Evolutionary conservation across 176 grass and related monocot species (phyloP).

Genomic region (Aegilops speltoides): DNA sequence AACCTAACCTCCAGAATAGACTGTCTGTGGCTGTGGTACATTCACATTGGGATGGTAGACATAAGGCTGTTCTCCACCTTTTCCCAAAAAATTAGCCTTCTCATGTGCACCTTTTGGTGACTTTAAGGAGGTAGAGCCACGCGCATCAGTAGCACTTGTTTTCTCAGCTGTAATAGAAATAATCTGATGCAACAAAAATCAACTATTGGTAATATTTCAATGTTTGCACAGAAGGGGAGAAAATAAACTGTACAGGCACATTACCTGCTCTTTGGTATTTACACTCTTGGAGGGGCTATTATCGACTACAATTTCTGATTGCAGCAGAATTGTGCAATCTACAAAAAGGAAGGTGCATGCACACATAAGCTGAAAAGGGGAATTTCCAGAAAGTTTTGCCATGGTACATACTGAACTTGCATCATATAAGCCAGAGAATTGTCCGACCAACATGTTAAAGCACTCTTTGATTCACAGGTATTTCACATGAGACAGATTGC

Average conservation of each 20-base stretch:
- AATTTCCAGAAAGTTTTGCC: background rate
- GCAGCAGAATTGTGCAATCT: constrained; percentile 34
- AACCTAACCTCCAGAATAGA: constrained; percentile 65
- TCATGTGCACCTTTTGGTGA: constrained; percentile 42
- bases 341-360: background rate
- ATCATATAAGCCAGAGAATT: background rate
- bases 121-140: constrained; percentile 38
- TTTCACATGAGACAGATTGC: background rate
- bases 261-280: constrained; percentile 58
- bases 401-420: background rate
- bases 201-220: background rate
- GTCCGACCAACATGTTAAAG: background rate
- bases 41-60: constrained; percentile 54
- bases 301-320: constrained; percentile 44
- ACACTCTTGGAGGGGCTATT: constrained; percentile 46
- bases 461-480: background rate
- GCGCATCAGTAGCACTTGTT: constrained; percentile 16
- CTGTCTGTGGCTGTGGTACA: constrained; percentile 58
- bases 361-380: background rate
- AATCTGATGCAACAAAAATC: constrained; percentile 38
- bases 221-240: background rate
- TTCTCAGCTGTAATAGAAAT: constrained; percentile 52
- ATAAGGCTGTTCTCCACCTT: constrained; percentile 53
- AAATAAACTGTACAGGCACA: background rate
- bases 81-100: constrained; percentile 40